These are phyloP conservation scores for Ophiostoma sp. DNA, from an alignment of 2,329 filamentous ascomycete species.

Conservation along the genomic window DNA sequence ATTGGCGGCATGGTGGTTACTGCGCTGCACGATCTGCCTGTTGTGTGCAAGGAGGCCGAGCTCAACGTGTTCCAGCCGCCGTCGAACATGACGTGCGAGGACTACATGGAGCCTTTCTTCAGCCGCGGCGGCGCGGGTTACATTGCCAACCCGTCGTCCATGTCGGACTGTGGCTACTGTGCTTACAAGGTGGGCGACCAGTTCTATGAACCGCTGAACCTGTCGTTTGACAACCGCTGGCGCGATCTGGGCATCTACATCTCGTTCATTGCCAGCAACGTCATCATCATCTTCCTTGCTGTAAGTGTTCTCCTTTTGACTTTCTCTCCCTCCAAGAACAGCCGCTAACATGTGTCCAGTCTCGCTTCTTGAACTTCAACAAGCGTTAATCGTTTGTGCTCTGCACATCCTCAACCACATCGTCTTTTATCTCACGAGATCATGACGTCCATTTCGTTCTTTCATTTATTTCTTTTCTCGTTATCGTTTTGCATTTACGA, in stretches of 20 bases:
- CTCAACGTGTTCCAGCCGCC: conserved; percentile 70
- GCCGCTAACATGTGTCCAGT: conserved; percentile 37
- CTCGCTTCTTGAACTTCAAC: conserved; percentile 57
- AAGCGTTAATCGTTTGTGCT: conserved; percentile 36
- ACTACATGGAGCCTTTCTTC: conserved; percentile 76
- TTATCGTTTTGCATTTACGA: neutral
- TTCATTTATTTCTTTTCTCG: neutral
- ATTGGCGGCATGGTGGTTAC: conserved; percentile 79
- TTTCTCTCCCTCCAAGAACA: too few species aligned
- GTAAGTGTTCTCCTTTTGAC: conserved; percentile 42
- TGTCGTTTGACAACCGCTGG: conserved; percentile 71
- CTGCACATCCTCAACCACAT: neutral
- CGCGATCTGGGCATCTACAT: conserved; percentile 77
- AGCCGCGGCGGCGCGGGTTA: conserved; percentile 68
- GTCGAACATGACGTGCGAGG: conserved; percentile 64
- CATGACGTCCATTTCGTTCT: neutral
- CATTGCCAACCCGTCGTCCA: conserved; percentile 62
- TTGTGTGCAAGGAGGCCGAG: conserved; percentile 62
- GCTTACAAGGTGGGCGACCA: conserved; percentile 78
- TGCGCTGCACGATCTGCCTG: conserved; percentile 65
- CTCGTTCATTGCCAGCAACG: conserved; percentile 75
- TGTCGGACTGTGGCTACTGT: conserved; percentile 74
- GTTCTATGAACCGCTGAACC: conserved; percentile 69
- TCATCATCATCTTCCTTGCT: conserved; percentile 60
- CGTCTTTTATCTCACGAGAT: neutral